Base-by-base conservation (phyloP, 306 rosid genomes). In the Cicer yamashitae region DNA sequence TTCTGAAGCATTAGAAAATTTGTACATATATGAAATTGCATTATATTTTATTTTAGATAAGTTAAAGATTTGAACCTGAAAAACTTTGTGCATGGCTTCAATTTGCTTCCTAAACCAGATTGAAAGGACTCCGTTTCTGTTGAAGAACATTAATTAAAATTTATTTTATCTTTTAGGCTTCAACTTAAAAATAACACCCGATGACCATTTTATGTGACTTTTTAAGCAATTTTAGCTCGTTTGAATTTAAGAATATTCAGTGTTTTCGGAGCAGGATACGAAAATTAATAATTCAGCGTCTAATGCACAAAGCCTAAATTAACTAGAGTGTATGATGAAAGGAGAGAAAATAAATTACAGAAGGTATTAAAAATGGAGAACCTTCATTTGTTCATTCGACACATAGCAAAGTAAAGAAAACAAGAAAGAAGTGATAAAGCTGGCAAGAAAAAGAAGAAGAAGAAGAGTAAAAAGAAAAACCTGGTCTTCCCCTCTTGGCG, bases 51-150 rank as follows among this genome's bases (percentile, higher is more conserved):
- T 85, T 92, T 92, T 88, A 84, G 93, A 89, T 75, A 84, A 60
- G 94, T 90, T 91, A 78, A 87, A 89, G 98, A 93, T 91, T 93
- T 79, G 96, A 88, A 93, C 98, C 98, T 93, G 97, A 93, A 93
- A 93, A 93, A 93, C 98, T 93, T 93, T 89, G 97, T 91, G 97
- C 98, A 93, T 79, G 98, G 98, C 96, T 88, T 93, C 88, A 87
- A 86, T 91, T 93, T 91, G 98, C 96, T 93, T 91, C 96, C 98
- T 89, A 89, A 82, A 91, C 96, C 96, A 91, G 89, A 70, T 85
- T 89, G 56, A 83, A 85, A 84, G 83, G 92, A 85, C 85, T 91
- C 96, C 96, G 50, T 73, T 93, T 93, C 98, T 93, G 97, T 93
- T 89, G 82, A 87, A 91, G 84, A 88, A 86, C 91, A 93, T 93